Percentiles rank a stretch among this genome's conserved stretches.
Evolutionary conservation across 768 basidiomycete genomes (phyloP).

Genomic region (Lactifluus echinatus): DNA sequence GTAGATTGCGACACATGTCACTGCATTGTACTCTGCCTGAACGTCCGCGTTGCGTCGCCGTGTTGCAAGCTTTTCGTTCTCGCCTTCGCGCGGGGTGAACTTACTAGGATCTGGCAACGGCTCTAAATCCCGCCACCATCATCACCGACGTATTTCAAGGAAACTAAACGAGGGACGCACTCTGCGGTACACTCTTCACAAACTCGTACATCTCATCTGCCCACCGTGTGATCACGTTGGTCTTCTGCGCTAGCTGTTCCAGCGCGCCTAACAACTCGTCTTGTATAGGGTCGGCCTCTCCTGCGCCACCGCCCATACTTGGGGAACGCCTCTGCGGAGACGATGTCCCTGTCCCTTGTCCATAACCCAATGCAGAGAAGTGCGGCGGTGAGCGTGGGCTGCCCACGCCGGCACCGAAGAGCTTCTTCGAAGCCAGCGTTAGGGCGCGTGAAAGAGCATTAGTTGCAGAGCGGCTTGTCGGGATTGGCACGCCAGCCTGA

Average conservation of each 20-base stretch:
- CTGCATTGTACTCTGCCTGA: conserved; percentile 75
- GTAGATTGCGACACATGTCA: conserved; percentile 82
- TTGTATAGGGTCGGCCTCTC: conserved; percentile 53
- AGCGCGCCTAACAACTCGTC: conserved; percentile 71
- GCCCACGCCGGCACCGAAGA: conserved; percentile 52
- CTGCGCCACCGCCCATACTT: conserved; percentile 29
- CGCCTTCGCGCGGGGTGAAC: conserved; percentile 61
- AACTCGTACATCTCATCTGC: conserved; percentile 92
- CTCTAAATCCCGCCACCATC: conserved; percentile 36
- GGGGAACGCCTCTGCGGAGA: conserved; percentile 30
- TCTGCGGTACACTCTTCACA: conserved; percentile 77
- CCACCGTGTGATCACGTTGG: conserved; percentile 86
- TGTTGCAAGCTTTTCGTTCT: conserved; percentile 60
- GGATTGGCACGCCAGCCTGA: conserved; percentile 45
- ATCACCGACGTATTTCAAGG: conserved; percentile 11
- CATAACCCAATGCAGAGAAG: conserved; percentile 30
- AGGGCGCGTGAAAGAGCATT: conserved; percentile 74
- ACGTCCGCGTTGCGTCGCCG: conserved; percentile 64
- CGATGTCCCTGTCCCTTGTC: conserved; percentile 1
- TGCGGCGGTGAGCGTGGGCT: conserved; percentile 25
- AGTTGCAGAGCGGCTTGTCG: conserved; percentile 56
- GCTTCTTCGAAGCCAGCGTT: conserved; percentile 72
- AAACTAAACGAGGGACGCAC: conserved; percentile 36
- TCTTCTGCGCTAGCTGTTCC: conserved; percentile 94
- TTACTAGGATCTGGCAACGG: conserved; percentile 75